phyloP scores from a whole-genome alignment of 2,329 filamentous ascomycete genomes.

The Cercospora zeae-maydis region DNA sequence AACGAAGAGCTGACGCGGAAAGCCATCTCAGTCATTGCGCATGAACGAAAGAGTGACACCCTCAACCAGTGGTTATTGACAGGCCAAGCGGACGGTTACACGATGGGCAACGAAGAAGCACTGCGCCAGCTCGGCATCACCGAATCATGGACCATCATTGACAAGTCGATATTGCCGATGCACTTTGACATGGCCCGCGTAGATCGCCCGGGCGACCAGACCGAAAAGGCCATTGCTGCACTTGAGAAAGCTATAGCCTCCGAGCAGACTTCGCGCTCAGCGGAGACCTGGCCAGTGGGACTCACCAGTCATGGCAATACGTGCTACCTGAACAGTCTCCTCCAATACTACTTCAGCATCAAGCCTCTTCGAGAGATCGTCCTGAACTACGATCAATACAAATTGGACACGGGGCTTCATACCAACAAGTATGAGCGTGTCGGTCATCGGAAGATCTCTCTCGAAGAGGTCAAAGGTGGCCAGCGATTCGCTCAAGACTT shows the following conservation, averaged over 20 bases:
- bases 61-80: constrained; percentile 53
- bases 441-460: constrained; percentile 62
- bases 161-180: constrained; percentile 23
- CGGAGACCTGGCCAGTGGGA: constrained; percentile 66
- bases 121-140: constrained; percentile 44
- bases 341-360: constrained; percentile 93
- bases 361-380: constrained; percentile 77
- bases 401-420: constrained; percentile 64
- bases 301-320: constrained; percentile 94
- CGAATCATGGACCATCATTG: constrained; percentile 25
- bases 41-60: constrained; percentile 53
- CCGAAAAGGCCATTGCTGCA: constrained; percentile 34
- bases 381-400: constrained; percentile 67
- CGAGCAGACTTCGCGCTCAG: constrained; percentile 17
- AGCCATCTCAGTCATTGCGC: constrained; percentile 58
- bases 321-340: constrained; percentile 92
- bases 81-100: constrained; percentile 47
- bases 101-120: constrained; percentile 56
- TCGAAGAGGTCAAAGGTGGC: constrained; percentile 35
- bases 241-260: constrained; percentile 30
- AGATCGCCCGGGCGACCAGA: constrained; percentile 32
- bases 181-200: constrained; percentile 27
- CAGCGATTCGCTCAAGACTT: constrained; percentile 37
- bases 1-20: constrained; percentile 51
- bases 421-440: constrained; percentile 66